These are phyloP conservation scores for Quercus engelmannii DNA, from an alignment of 306 rosid species.

Conservation along the genomic window DNA sequence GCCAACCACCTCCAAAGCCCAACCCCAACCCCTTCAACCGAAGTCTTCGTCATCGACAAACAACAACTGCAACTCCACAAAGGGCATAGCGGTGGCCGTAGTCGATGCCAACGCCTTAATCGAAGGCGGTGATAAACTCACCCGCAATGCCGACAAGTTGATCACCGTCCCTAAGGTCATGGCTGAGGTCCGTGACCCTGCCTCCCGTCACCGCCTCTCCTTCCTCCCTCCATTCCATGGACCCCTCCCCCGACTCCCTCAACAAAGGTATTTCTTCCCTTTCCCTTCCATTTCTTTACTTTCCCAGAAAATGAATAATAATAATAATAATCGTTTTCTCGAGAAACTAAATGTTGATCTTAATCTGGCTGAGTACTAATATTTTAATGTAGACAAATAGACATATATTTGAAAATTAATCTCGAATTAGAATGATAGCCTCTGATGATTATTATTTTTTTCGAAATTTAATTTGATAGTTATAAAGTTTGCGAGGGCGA, in stretches of 20 bases:
- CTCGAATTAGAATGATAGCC: too few species aligned
- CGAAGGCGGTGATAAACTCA: conserved; percentile 40
- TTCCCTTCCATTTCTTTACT: too few species aligned
- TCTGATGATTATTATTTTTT: too few species aligned
- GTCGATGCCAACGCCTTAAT: conserved; percentile 55
- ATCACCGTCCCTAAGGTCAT: conserved; percentile 47
- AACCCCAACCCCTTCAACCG: conserved; percentile 17
- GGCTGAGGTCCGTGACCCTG: conserved; percentile 56
- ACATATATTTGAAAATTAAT: too few species aligned
- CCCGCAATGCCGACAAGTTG: conserved; percentile 40
- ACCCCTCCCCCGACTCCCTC: conserved; percentile 47
- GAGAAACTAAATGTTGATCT: too few species aligned
- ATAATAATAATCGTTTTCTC: too few species aligned
- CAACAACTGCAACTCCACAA: conserved; percentile 39
- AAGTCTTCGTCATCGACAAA: conserved; percentile 24
- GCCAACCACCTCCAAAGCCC: conserved; percentile 37
- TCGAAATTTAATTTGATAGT: conserved; percentile 14
- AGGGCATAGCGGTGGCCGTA: conserved; percentile 47
- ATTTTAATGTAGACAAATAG: too few species aligned
- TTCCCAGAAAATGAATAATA: background rate
- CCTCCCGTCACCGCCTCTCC: conserved; percentile 55
- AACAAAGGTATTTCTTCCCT: conserved; percentile 28
- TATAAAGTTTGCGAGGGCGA: conserved; percentile 50
- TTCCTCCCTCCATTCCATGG: conserved; percentile 42
- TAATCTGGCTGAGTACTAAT: too few species aligned